Base-by-base conservation (phyloP, 2,329 filamentous ascomycete species). In the Chaetomiaceae sp. region DNA sequence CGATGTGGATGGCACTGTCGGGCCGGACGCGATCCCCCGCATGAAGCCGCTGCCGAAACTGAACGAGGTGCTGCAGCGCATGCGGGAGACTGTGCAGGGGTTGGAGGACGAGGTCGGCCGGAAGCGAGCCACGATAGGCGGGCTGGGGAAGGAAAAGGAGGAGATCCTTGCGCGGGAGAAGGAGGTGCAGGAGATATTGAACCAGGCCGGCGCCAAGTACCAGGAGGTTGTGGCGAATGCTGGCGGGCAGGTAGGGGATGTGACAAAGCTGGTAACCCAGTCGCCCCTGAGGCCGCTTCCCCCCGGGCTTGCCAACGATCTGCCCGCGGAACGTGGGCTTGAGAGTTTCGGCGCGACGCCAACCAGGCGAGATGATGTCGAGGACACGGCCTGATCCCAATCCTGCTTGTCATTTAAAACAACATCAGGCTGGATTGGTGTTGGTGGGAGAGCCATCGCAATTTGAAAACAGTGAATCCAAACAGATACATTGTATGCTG, bases 11-110 rank as follows among this genome's bases (percentile, higher is more conserved):
- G 51, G 61, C 12, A 65, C 63, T 33, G 62, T 64, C 35, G 64
- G 65, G 21, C 59, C 66, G 33, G 58, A 73, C 17, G 65, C 73
- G 10, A 68, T 78, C 4, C 81, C 88, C 3, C 85, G 81, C 55
- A 87, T 95, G 62, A 85, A 86, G 5, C 85, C 89, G 2, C 70
- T 96, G 20, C 91, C 91, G 0, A 84, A 82, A 39, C 68, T 96
- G 19, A 76, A 79, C 5, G 82, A 82, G 41, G 85, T 85, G 42
- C 63, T 93, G 2, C 77, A 80, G 41, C 70, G 80, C 37, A 68
- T 95, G 50, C 80, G 82, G 53, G 74, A 73, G 12, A 78, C 81
- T 2, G 64, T 92, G 12, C 73, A 72, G 25, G 73, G 73, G 0
- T 84, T 90, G 75, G 82, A 89, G 61, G 70, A 70, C 17, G 77